Base-by-base conservation (phyloP, 306 rosid genomes). In the Elaeagnus macrophylla region DNA sequence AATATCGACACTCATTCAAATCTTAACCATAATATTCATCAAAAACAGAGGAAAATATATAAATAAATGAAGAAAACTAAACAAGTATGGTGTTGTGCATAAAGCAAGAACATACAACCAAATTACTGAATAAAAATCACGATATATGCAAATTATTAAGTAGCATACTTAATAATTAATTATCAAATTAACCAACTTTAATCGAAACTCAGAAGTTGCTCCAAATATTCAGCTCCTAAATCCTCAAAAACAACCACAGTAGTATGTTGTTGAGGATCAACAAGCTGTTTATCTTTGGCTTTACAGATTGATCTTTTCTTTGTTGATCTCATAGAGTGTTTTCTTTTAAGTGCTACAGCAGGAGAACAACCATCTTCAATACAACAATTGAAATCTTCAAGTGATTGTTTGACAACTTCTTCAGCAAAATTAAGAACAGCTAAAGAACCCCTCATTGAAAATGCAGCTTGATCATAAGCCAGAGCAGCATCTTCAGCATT, bases 391-490 rank as follows among this genome's bases (percentile, higher is more conserved):
- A 49, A 49, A 9, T 78, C 71, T 10, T 39, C 67, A 7, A 78
- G 75, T 11, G 88, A 81, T 20, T 81, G 53, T 16, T 48, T 51
- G 11, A 81, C 88, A 16, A 57, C 60, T 20, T 81, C 74, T 0
- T 45, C 77, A 0, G 97, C 85, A 55, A 91, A 91, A 68, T 91
- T 91, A 8, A 91, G 79, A 51, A 88, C 81, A 1, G 96, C 96
- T 62, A 66, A n/a, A 0, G 79, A 39, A 0, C 97, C 97, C 60
- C 88, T 73, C 25, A 75, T 67, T 0, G 82, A 52, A 42, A 82
- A 79, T 57, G 96, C 96, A 0, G 97, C 97, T 72, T 91, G 96
- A 60, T 91, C 97, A 59, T 91, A 91, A 0, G 97, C 97, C 18
- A 91, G 20, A 20, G 97, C 97, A 4, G 97, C 97, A 0, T 76